Percentiles rank a stretch among this genome's conserved stretches.
Evolutionary conservation across 163 green algal genomes (phyloP).

Genomic region (Scenedesmus sp.): DNA sequence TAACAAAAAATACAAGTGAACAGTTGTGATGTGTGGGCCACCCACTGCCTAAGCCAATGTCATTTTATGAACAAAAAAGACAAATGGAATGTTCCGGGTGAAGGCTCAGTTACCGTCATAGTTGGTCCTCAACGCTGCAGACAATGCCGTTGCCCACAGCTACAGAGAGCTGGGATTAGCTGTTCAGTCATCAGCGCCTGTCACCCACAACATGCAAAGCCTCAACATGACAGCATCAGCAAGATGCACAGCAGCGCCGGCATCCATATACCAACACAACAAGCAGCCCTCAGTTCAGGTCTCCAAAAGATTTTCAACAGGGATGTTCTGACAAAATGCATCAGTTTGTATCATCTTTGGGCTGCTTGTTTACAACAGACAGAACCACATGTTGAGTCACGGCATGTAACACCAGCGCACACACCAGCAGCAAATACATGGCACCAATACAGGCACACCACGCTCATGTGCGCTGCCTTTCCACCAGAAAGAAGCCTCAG

Average conservation of each 20-base stretch:
- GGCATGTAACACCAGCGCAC: not conserved
- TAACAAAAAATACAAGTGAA: too few relatives aligned
- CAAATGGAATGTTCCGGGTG: not conserved
- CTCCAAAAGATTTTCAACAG: constrained; percentile 51
- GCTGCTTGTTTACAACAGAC: not conserved
- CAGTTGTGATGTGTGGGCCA: too few relatives aligned
- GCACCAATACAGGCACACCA: not conserved
- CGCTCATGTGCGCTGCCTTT: not conserved
- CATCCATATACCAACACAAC: not conserved
- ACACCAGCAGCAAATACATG: not conserved
- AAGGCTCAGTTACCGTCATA: constrained; percentile 55
- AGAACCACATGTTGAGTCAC: not conserved
- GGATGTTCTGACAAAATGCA: constrained; percentile 43
- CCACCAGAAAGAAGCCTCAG: constrained; percentile 28
- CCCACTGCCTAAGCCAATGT: too few relatives aligned
- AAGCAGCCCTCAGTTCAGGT: constrained; percentile 57
- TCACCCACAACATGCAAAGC: not conserved
- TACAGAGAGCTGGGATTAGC: constrained; percentile 53
- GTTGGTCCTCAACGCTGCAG: constrained; percentile 36
- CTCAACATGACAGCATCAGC: not conserved
- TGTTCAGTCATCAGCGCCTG: constrained; percentile 39
- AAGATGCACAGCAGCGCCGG: not conserved
- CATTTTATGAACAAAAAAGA: too few relatives aligned
- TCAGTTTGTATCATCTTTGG: constrained; percentile 48
- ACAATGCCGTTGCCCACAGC: constrained; percentile 33